Base-by-base conservation (phyloP, 176 grass and related monocot species). In the Bromus sterilis region DNA sequence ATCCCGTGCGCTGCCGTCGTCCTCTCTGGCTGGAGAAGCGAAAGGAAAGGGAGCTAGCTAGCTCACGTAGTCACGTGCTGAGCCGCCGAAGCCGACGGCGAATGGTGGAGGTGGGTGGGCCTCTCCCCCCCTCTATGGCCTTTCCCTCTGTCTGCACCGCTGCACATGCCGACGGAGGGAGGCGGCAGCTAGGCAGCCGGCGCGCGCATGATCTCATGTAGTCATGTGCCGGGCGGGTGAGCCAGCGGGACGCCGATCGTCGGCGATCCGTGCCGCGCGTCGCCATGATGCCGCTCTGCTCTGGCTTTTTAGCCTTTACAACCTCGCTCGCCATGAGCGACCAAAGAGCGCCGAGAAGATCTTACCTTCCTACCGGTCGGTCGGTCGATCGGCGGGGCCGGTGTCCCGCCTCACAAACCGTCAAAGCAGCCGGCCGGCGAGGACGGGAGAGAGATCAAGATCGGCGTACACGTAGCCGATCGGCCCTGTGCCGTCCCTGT, bases 61-160 rank as follows among this genome's bases (percentile, higher is more conserved):
- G 55, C 80, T 46, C 56, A 29, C 35, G 63, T 9, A 7, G 26
- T 81, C 86, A 86, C 78, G 88, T 89, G 88, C 79, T 74, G 71
- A 73, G 74, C 66, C 82, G 82, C 62, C 82, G 80, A 35, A 77
- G 82, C 62, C 82, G 80, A 35, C 25, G 64, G 49, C 5, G 72
- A 51, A 64, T 48, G 18, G 59, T 65, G 86, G 75, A 56, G 64
- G 40, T 60, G 72, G 29, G 72, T 67, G 81, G 81, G 30, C 26
- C 51, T 46, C 30, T 36, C 60, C 12, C 39, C 23, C 6, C 23
- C 6, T n/a, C 43, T 12, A 18, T 24, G 3, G 69, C 36, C 51
- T 77, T 65, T 68, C 20, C 46, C 59, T 10, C 37, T 18, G 28
- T 64, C 20, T 76, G 78, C 78, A 35, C 39, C 40, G 26, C 60